Evolutionary conservation across 305 asterid genomes (phyloP), one percentile per base, ranked within the genome.

Genomic region (Solanum hybrid): DNA sequence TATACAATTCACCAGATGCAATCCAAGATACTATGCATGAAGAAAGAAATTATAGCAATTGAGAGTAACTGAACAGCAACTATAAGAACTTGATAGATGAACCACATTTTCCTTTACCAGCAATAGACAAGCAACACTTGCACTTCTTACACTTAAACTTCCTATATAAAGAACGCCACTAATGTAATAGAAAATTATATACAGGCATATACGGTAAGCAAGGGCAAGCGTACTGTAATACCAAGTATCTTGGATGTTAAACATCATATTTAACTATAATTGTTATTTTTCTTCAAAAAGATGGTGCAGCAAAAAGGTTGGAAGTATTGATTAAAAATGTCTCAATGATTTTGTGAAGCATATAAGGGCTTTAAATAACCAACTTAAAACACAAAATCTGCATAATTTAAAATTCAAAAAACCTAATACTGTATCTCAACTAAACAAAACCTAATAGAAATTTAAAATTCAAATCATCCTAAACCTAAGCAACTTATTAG

Each of bases 41-140:
- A 29, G 74, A 83, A 83, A 83, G 73, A 28, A 83, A 46, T 46
- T 83, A 83, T 83, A 46, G 87, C 87, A 83, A 16, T 28, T 42
- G 69, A 42, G 71, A 82, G 37, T 42, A 82, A 82, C 20, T 40
- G 92, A 36, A 87, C 90, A 84, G 90, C 84, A 78, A 78, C 84
- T 78, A 78, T 35, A 78, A 11, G 84, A 78, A 22, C 57, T 22
- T 37, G 87, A 83, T 83, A 42, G 39, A 46, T 29, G 87, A 29
- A 83, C 20, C 71, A 83, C 74, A 46, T 67, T 16, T 46, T 46
- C 37, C 87, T 28, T 29, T 46, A 46, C 87, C 74, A 83, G 28
- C 40, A 83, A 46, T 46, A 29, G 28, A 46, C 39, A 46, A 67
- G 73, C 40, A 83, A 46, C 87, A 77, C 31, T 74, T 64, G 69